Conservation (phyloP, 371 early-diverging fungal genomes). For the Lichtheimia hyalospora region DNA sequence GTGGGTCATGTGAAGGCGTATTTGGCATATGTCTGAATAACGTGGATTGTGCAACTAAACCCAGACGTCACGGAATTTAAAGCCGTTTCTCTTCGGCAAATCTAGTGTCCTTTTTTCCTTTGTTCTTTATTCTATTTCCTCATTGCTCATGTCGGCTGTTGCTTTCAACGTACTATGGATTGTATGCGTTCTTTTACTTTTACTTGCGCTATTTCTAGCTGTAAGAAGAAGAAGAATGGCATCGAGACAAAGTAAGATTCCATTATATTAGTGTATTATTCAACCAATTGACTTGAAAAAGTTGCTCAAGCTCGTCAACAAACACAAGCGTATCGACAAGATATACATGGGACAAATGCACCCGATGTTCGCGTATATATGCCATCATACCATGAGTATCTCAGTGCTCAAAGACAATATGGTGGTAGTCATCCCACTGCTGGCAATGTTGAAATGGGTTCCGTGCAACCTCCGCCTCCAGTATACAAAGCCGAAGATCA, state of each 20-base stretch:
- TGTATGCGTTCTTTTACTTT: slow-evolving; percentile 7
- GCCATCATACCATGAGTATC: slow-evolving; percentile 3
- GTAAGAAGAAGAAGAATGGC: slow-evolving; percentile 9
- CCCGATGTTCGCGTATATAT: slow-evolving; percentile 2
- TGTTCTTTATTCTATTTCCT: neutral
- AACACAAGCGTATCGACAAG: neutral
- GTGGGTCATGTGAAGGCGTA: too few species aligned
- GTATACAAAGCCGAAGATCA: slow-evolving; percentile 20
- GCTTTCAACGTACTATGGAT: slow-evolving; percentile 13
- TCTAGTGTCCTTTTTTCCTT: neutral
- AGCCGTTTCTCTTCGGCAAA: too few species aligned
- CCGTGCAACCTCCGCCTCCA: slow-evolving; percentile 11
- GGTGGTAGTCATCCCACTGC: neutral
- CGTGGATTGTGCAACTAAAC: too few species aligned
- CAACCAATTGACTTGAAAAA: neutral
- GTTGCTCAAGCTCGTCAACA: slow-evolving; percentile 1
- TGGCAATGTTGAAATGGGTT: neutral
- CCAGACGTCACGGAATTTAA: too few species aligned
- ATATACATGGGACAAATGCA: neutral
- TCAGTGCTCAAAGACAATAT: slow-evolving; percentile 4
- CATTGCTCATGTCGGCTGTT: slow-evolving; percentile 6
- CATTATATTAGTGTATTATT: neutral
- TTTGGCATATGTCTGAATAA: too few species aligned
- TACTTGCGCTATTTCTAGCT: slow-evolving; percentile 9
- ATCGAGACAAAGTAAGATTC: neutral